These are phyloP conservation scores for Bryum argenteum DNA, from an alignment of 225 moss, liverwort and hornwort species.

Conservation along the genomic window DNA sequence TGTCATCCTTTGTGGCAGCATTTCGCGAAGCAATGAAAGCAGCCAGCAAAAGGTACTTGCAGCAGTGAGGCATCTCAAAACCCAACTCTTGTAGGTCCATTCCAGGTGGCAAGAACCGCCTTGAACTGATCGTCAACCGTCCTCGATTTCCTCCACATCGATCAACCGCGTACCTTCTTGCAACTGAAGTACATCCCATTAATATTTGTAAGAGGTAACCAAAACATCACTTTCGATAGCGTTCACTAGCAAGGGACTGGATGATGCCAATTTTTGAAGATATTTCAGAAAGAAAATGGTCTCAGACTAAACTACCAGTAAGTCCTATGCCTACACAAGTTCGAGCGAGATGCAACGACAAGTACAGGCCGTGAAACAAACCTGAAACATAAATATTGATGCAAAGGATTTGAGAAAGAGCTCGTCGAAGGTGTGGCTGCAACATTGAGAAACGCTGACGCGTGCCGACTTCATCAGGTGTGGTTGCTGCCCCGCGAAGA, in stretches of 20 bases:
- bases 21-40: constrained; percentile 93
- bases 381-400: constrained; percentile 54
- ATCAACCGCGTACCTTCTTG: constrained; percentile 36
- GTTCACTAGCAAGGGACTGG: constrained; percentile 1
- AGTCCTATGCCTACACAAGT: constrained; percentile 1
- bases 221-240: neutral
- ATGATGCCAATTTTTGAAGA: neutral
- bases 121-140: constrained; percentile 36
- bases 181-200: constrained; percentile 22
- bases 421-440: constrained; percentile 73
- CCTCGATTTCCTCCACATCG: constrained; percentile 45
- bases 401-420: constrained; percentile 73
- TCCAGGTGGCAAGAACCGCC: constrained; percentile 38
- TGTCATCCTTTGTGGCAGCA: constrained; percentile 84
- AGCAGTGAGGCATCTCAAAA: constrained; percentile 78
- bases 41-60: constrained; percentile 88
- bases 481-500: constrained; percentile 53
- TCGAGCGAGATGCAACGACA: constrained; percentile 24
- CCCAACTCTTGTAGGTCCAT: constrained; percentile 45
- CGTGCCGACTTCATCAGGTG: constrained; percentile 73
- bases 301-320: neutral
- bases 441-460: constrained; percentile 71
- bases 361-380: constrained; percentile 25
- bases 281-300: neutral
- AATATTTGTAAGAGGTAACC: constrained; percentile 2